Evolutionary conservation across 441 rosid genomes (phyloP).

Genomic region (Mallotus japonicus): DNA sequence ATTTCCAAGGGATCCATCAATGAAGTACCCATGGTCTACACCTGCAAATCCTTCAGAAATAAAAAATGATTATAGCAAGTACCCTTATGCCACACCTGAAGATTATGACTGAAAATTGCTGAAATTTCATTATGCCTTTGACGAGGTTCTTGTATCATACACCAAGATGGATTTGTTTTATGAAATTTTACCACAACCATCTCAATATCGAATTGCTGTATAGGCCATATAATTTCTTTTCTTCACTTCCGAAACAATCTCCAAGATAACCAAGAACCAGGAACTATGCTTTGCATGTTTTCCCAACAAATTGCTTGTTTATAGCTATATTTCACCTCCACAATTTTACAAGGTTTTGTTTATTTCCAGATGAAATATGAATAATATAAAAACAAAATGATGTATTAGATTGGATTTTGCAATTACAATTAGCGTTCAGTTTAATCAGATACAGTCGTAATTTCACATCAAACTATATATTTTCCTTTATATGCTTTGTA

Average conservation of each 20-base stretch:
- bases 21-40: slow-evolving; percentile 82
- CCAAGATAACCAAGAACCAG: background rate
- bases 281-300: background rate
- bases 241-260: background rate
- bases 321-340: background rate
- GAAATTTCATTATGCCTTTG: background rate
- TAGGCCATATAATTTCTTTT: background rate
- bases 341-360: too few relatives aligned
- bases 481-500: background rate
- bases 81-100: slow-evolving; percentile 76
- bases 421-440: background rate
- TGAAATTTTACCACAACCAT: background rate
- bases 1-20: slow-evolving; percentile 74
- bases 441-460: background rate
- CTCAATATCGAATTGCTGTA: background rate
- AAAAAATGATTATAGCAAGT: slow-evolving; percentile 52
- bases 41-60: slow-evolving; percentile 64
- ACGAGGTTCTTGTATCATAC: background rate
- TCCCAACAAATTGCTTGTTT: background rate
- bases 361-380: too few relatives aligned
- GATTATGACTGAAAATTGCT: slow-evolving; percentile 50
- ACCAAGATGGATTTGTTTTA: background rate
- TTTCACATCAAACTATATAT: background rate
- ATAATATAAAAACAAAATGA: too few relatives aligned
- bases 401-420: too few relatives aligned